Base-by-base conservation (phyloP, 495 filamentous ascomycete species). In the Barbatosphaeria neglecta region DNA sequence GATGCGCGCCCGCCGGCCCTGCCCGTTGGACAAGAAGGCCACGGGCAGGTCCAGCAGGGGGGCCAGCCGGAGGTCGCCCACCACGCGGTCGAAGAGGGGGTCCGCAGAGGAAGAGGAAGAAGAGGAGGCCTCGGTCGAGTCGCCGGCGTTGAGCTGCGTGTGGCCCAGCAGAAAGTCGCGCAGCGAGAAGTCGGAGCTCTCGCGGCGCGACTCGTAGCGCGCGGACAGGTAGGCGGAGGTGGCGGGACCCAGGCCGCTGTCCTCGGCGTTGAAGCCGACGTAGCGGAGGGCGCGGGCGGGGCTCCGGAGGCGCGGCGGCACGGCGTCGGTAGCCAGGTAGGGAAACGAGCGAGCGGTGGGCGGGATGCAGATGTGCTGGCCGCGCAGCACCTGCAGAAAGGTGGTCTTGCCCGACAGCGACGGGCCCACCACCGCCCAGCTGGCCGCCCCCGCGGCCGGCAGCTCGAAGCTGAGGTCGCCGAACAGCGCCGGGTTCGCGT, bases 21-120 rank as follows among this genome's bases (percentile, higher is more conserved):
- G 92, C 2, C 92, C 92, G 63, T 98, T 96, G 57, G 88, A 95
- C 17, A 98, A 62, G 63, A 85, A 93, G 17, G 83, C 73, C 8
- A 96, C 82, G 3, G 90, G 88, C 67, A 92, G 83, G 15, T 81
- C 70, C 2, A 90, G 64, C 42, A 96, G 62, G 11, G 65, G 57
- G 3, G 71, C 63, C 13, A 96, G 66, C 25, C 73, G 73, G 41
- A 98, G 63, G 43, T 90, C 80, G 8, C 53, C 50, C 0, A 87
- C 69, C 7, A 95, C 80, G 9, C 73, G 63, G 6, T 72, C 56
- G 2, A 95, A 68, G 17, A 70, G 52, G 0, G 57, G 64, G 4
- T 63, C 72, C 1, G 66, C 56, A n/a, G n/a, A n/a, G n/a, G n/a
- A n/a, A n/a, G n/a, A n/a, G n/a, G n/a, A n/a, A n/a, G n/a, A n/a